Conservation (phyloP, 148 eudicot species). For the Beta vulgaris region DNA sequence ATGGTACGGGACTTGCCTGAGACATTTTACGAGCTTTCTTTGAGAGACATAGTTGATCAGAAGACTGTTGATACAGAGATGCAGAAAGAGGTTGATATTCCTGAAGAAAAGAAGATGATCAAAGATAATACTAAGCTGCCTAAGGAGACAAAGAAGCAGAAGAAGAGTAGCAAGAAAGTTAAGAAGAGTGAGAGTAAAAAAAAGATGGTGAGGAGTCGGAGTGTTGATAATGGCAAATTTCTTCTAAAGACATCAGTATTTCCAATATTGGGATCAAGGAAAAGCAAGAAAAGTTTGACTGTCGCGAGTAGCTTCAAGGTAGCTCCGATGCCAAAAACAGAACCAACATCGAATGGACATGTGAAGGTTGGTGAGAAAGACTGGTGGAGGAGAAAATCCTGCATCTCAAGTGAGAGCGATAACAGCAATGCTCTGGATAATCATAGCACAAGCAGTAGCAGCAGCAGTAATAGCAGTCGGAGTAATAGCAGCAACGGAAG, state of each 20-base stretch:
- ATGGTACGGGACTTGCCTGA: constrained; percentile 79
- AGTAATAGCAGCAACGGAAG: constrained; percentile 36
- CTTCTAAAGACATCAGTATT: constrained; percentile 56
- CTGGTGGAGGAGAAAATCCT: constrained; percentile 66
- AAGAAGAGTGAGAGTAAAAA: constrained; percentile 45
- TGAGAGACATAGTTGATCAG: constrained; percentile 72
- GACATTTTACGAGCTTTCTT: constrained; percentile 63
- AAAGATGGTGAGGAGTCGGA: constrained; percentile 45
- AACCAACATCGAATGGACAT: constrained; percentile 18
- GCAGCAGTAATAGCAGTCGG: constrained; percentile 37
- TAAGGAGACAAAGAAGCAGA: constrained; percentile 13
- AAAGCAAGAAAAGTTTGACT: constrained; percentile 36
- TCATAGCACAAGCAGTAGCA: constrained; percentile 21
- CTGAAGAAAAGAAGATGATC: constrained; percentile 24
- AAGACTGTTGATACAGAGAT: constrained; percentile 8
- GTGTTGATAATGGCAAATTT: constrained; percentile 53
- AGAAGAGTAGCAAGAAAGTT: constrained; percentile 40
- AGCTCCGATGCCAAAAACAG: constrained; percentile 31
- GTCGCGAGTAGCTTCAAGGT: constrained; percentile 36
- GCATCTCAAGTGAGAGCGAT: constrained; percentile 49
- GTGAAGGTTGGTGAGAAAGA: constrained; percentile 45
- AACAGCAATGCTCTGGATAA: constrained; percentile 31
- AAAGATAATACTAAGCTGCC: constrained; percentile 5
- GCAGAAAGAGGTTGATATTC: constrained; percentile 22
- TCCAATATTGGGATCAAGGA: constrained; percentile 43